Conservation (phyloP, 163 green algal genomes). For the Scenedesmus sp. region DNA sequence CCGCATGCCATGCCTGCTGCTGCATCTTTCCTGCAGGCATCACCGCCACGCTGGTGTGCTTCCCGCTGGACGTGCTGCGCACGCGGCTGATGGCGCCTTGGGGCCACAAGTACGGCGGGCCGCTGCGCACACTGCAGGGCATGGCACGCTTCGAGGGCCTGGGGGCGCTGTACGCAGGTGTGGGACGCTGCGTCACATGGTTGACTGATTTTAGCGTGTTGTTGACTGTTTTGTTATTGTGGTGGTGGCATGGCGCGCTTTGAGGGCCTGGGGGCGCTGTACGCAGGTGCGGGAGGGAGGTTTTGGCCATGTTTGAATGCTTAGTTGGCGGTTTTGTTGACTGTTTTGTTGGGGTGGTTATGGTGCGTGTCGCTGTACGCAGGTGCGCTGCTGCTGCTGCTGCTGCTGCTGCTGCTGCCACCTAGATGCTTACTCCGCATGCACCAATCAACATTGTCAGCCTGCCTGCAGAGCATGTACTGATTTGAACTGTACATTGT, state of each 20-base stretch:
- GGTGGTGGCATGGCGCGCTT: too few relatives aligned
- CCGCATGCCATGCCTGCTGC: neutral
- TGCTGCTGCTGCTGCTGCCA: too few relatives aligned
- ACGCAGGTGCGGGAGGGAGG: constrained; percentile 56
- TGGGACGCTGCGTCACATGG: neutral
- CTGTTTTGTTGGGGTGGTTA: neutral
- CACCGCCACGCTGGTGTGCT: constrained; percentile 81
- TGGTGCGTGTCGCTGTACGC: too few relatives aligned
- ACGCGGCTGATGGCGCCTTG: constrained; percentile 75
- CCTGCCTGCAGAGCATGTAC: too few relatives aligned
- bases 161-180: constrained; percentile 74
- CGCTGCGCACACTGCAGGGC: constrained; percentile 63
- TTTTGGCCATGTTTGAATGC: neutral
- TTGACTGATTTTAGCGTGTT: neutral
- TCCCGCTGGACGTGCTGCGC: constrained; percentile 86
- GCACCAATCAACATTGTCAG: too few relatives aligned
- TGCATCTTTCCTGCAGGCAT: constrained; percentile 63
- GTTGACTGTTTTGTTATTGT: neutral
- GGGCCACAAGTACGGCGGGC: constrained; percentile 63
- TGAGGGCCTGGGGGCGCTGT: constrained; percentile 71
- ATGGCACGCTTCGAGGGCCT: constrained; percentile 77
- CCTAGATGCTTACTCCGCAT: too few relatives aligned
- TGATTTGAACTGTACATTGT: too few relatives aligned
- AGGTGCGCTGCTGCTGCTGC: too few relatives aligned
- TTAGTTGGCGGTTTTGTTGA: neutral